Conservation (phyloP, 1,139 yeast genomes). For the Sugiyamaella paludigena region DNA sequence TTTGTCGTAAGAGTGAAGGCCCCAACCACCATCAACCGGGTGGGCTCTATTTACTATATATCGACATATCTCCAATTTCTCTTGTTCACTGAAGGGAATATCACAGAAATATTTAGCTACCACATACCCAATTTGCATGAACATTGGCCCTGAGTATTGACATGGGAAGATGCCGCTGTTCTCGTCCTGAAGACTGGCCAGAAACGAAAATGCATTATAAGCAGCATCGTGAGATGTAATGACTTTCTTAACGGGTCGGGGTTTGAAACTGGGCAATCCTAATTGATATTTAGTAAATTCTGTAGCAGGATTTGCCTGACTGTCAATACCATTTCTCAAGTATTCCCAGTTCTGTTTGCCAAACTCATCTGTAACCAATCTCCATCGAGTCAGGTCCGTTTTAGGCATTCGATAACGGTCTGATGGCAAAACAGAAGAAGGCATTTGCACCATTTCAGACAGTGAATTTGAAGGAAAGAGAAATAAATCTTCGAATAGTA, state of each 20-base stretch:
- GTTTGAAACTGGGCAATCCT: conserved; percentile 51
- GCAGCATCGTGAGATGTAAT: conserved; percentile 61
- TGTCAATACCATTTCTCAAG: conserved; percentile 40
- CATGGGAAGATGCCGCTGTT: conserved; percentile 81
- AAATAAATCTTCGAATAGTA: not conserved
- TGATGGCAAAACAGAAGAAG: conserved; percentile 28
- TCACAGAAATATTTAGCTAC: conserved; percentile 70
- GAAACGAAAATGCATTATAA: conserved; percentile 70
- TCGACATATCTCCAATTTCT: conserved; percentile 67
- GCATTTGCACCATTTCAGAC: not conserved
- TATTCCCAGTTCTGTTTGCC: conserved; percentile 89
- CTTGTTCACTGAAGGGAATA: conserved; percentile 65
- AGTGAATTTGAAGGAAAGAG: not conserved
- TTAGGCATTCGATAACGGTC: conserved; percentile 51
- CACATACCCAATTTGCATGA: conserved; percentile 87
- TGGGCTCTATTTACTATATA: conserved; percentile 87
- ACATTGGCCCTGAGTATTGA: conserved; percentile 97
- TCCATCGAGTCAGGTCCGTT: conserved; percentile 75
- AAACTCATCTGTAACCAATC: conserved; percentile 62
- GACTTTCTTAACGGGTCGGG: conserved; percentile 26
- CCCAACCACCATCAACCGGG: conserved; percentile 99
- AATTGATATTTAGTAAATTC: conserved; percentile 52
- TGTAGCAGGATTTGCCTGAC: conserved; percentile 33
- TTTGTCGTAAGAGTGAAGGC: conserved; percentile 85
- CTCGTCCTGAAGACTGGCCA: conserved; percentile 65